phyloP scores from a whole-genome alignment of 768 basidiomycete genomes.

The Sarcomyxa edulis region DNA sequence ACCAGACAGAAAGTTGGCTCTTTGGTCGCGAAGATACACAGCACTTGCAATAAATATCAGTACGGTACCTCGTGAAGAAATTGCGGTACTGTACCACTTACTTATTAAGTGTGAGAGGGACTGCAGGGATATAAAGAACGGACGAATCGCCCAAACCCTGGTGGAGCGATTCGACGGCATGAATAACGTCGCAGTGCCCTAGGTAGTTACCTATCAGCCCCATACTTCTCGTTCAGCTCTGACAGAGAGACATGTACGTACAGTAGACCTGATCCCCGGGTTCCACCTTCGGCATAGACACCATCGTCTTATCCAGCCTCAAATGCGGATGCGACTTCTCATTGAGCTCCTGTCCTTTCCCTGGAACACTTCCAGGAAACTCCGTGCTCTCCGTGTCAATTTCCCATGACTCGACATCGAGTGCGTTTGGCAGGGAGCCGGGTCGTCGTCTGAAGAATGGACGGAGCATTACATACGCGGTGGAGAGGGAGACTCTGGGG shows the following conservation, averaged over 20 bases:
- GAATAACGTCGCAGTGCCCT: slow-evolving; percentile 62
- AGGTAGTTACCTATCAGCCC: too few relatives aligned
- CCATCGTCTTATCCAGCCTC: slow-evolving; percentile 58
- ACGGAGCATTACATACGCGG: slow-evolving; percentile 67
- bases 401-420: slow-evolving; percentile 49
- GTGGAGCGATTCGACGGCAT: slow-evolving; percentile 48
- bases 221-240: too few relatives aligned
- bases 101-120: slow-evolving; percentile 46
- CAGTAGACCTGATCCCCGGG: slow-evolving; percentile 80
- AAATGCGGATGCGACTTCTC: slow-evolving; percentile 69
- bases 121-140: slow-evolving; percentile 52
- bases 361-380: slow-evolving; percentile 45
- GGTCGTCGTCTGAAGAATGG: slow-evolving; percentile 65
- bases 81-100: too few relatives aligned
- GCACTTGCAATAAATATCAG: slow-evolving; percentile 27
- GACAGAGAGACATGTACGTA: too few relatives aligned
- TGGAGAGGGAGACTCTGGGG: slow-evolving; percentile 60
- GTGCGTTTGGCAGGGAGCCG: slow-evolving; percentile 32
- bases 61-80: not conserved
- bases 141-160: slow-evolving; percentile 51
- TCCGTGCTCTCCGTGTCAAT: slow-evolving; percentile 33
- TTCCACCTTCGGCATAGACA: slow-evolving; percentile 60
- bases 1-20: slow-evolving; percentile 38
- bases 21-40: slow-evolving; percentile 44
- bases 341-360: slow-evolving; percentile 33